Evolutionary conservation across 2,329 filamentous ascomycete species (phyloP).

Genomic region (Rhinocladiella similis): DNA sequence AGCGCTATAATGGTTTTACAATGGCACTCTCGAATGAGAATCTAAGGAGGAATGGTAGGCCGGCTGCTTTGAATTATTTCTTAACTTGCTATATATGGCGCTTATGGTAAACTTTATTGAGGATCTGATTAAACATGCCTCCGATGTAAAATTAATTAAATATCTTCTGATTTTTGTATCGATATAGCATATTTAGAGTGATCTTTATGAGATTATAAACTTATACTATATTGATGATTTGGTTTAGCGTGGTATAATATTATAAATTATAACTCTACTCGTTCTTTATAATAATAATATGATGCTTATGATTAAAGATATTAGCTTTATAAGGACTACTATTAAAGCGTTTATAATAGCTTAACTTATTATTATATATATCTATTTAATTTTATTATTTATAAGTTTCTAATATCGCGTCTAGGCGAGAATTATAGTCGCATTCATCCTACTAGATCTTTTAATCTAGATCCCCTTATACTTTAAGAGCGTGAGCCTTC

Average conservation of each 20-base stretch:
- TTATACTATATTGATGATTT: conserved; percentile 55
- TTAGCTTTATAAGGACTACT: conserved; percentile 47
- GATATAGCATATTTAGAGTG: conserved; percentile 49
- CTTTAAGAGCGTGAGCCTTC: conserved; percentile 42
- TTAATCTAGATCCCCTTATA: conserved; percentile 49
- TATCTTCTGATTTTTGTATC: conserved; percentile 52
- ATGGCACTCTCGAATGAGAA: conserved; percentile 43
- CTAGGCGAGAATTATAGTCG: conserved; percentile 48
- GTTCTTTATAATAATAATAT: conserved; percentile 54
- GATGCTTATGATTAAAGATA: conserved; percentile 43
- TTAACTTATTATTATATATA: conserved; percentile 40
- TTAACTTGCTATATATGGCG: conserved; percentile 52
- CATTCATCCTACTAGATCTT: conserved; percentile 43
- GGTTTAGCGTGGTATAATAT: conserved; percentile 47
- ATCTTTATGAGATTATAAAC: conserved; percentile 54
- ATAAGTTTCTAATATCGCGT: conserved; percentile 49
- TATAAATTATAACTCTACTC: conserved; percentile 54
- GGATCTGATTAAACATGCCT: conserved; percentile 48
- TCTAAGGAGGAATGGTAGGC: conserved; percentile 48
- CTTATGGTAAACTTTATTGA: conserved; percentile 49
- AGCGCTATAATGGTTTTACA: conserved; percentile 50
- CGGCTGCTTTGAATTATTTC: conserved; percentile 51
- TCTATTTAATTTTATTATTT: conserved; percentile 46
- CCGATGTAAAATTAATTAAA: conserved; percentile 47
- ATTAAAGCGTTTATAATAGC: conserved; percentile 50